Evolutionary conservation across 2,329 filamentous ascomycete genomes (phyloP).

Genomic region (Aureobasidium sp.): DNA sequence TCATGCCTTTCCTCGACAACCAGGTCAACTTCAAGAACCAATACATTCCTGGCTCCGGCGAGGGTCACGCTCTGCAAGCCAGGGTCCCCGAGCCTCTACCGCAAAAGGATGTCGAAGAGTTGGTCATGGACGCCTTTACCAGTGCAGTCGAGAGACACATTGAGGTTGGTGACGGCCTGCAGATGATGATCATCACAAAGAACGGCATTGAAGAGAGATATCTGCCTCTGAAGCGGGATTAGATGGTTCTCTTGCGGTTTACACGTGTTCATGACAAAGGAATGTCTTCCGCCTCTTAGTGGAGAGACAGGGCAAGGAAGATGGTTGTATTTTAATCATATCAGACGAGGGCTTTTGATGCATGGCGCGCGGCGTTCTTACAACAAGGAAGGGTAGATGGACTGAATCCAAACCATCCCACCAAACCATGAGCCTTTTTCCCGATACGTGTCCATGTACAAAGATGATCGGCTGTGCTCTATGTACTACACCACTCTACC

Average conservation of each 20-base stretch:
- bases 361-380: slow-evolving; percentile 19
- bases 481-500: no score
- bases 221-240: slow-evolving; percentile 84
- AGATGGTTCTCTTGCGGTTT: slow-evolving; percentile 12
- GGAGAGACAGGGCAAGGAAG: background rate
- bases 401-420: slow-evolving; percentile 6
- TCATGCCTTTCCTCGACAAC: slow-evolving; percentile 99
- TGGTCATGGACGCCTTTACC: slow-evolving; percentile 96
- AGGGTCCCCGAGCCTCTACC: slow-evolving; percentile 62
- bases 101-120: slow-evolving; percentile 66
- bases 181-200: slow-evolving; percentile 88
- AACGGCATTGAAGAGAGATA: slow-evolving; percentile 83
- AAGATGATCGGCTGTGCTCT: no score
- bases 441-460: no score
- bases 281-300: background rate
- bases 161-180: slow-evolving; percentile 91
- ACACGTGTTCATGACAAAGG: slow-evolving; percentile 14
- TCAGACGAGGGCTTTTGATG: slow-evolving; percentile 14
- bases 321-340: slow-evolving; percentile 12
- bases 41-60: slow-evolving; percentile 79
- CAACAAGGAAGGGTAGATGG: slow-evolving; percentile 5
- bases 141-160: slow-evolving; percentile 95
- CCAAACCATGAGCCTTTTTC: background rate
- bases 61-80: slow-evolving; percentile 72
- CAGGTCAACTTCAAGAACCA: slow-evolving; percentile 99